Conservation (phyloP, 257 asterid species). For the Petunia secreta region DNA sequence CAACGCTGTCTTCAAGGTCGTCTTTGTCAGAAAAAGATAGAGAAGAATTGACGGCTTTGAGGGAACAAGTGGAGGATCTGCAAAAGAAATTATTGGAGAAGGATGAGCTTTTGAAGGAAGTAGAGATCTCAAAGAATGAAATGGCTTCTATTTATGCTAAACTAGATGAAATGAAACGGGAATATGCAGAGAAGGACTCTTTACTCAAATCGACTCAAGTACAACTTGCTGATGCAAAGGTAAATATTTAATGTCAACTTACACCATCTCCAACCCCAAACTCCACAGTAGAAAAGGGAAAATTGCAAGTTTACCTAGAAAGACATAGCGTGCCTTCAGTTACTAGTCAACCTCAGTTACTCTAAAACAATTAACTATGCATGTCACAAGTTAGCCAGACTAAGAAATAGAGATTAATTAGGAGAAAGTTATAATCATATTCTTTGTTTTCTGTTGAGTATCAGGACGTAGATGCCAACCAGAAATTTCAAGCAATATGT, state of each 20-base stretch:
- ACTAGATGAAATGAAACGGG: slow-evolving; percentile 57
- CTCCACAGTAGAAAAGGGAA: background rate
- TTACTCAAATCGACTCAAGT: slow-evolving; percentile 65
- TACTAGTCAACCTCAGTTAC: background rate
- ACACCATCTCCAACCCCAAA: background rate
- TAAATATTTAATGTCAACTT: slow-evolving; percentile 27
- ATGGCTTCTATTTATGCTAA: slow-evolving; percentile 51
- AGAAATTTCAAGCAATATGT: background rate
- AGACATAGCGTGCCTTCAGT: background rate
- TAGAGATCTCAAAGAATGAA: slow-evolving; percentile 62
- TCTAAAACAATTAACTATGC: background rate
- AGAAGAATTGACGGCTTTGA: slow-evolving; percentile 72
- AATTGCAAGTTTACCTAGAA: background rate
- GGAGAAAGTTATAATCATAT: background rate
- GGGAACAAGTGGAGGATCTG: slow-evolving; percentile 77
- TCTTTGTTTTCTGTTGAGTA: background rate
- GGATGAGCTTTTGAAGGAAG: slow-evolving; percentile 76
- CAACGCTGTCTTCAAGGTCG: slow-evolving; percentile 56
- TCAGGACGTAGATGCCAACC: background rate
- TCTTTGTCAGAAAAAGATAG: slow-evolving; percentile 67
- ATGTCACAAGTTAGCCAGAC: background rate
- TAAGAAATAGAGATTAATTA: background rate
- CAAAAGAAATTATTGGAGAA: slow-evolving; percentile 70
- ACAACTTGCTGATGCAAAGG: slow-evolving; percentile 92
- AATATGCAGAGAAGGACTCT: slow-evolving; percentile 69